Evolutionary conservation across 148 eudicot species (phyloP).

Genomic region (Rhododendron kiyosumense): DNA sequence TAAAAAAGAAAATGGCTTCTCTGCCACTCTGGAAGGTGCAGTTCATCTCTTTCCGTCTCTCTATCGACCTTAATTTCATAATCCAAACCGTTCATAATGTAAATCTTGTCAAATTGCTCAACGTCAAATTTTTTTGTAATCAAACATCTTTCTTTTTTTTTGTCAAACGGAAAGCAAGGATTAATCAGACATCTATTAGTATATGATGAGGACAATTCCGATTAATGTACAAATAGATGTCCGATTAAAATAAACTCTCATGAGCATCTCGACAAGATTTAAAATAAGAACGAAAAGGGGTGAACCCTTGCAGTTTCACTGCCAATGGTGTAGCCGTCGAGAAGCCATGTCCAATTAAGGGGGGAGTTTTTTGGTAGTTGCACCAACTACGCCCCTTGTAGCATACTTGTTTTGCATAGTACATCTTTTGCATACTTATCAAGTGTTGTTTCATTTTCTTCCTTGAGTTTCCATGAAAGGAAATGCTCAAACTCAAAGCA

Average conservation of each 20-base stretch:
- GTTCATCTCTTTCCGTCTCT: not conserved
- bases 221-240: not conserved
- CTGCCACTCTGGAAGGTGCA: not conserved
- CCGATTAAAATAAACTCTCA: no score
- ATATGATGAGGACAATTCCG: not conserved
- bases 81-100: not conserved
- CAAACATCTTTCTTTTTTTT: no score
- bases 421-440: not conserved
- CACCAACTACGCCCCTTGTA: conserved; percentile 8
- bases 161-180: no score
- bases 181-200: not conserved
- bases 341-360: not conserved
- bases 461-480: not conserved
- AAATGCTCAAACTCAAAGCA: not conserved
- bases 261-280: not conserved
- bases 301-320: not conserved
- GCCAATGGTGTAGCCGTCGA: not conserved
- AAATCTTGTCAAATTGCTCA: not conserved
- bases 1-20: not conserved
- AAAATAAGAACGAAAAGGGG: not conserved
- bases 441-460: not conserved
- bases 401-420: not conserved
- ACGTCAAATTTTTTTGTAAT: not conserved
- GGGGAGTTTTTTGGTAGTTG: not conserved
- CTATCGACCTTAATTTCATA: not conserved